Base-by-base conservation (phyloP, 805 yeast species). In the Starmerella cellae region DNA sequence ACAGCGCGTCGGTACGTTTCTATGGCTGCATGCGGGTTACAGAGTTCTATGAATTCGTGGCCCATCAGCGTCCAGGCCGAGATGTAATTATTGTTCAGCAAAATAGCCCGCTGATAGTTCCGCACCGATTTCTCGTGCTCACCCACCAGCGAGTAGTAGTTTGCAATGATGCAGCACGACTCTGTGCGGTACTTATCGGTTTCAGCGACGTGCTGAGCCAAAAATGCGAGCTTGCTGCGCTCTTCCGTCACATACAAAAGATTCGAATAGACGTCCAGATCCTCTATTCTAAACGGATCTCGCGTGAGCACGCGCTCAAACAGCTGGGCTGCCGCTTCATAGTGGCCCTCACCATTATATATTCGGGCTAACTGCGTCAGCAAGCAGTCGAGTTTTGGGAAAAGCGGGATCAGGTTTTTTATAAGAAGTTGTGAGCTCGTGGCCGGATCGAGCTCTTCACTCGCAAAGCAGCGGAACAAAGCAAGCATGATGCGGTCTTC, bases 41-140 rank as follows among this genome's bases (percentile, higher is more conserved):
- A 87, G 53, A 91, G 69, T 59, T 91, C 99, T 14, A 91, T 94
- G 64, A 83, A 91, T 63, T 91, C 99, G 61, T 91, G 99, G 10
- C 99, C 99, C 95, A 91, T 85, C 44, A 91, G 67, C 0, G 97
- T 91, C 97, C 97, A 91, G 0, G 97, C 96, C 48, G 84, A 75
- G 17, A 85, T 65, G 52, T 93, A 83, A 51, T 75, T 75, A 47
- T 80, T 74, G 57, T 85, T 82, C 46, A 91, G 66, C 0, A 82
- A 74, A 30, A 91, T 65, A 0, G 98, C 98, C 42, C 97, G 70
- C 53, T 84, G 79, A 57, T 87, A 91, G 61, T 84, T 85, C 75
- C 80, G 75, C 46, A 91, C 83, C 0, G 99, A 94, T 61, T 82
- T 82, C 59, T 85, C 96, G 61, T 91, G 98, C 53, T 91, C 94